A percentile compares a stretch with the other conserved stretches of the same genome.
Conservation (phyloP, 106 monocot genomes). For the Narthecium ossifragum region DNA sequence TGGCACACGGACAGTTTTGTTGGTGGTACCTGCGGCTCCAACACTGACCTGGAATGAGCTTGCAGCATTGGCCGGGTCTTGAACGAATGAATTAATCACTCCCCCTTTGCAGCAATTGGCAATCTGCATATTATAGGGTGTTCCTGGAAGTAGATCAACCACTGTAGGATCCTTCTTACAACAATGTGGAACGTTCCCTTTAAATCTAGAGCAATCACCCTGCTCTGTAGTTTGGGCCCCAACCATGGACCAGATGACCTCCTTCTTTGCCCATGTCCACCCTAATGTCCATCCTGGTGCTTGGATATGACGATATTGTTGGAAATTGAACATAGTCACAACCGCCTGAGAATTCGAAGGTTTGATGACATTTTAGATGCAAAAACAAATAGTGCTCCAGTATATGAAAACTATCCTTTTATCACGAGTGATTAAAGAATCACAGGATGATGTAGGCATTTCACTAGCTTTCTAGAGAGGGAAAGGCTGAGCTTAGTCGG, state of each 20-base stretch:
- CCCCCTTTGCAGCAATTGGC: constrained; percentile 91
- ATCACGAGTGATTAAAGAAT: too few relatives aligned
- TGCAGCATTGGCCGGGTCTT: constrained; percentile 56
- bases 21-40: constrained; percentile 55
- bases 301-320: constrained; percentile 89
- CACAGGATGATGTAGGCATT: too few relatives aligned
- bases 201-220: constrained; percentile 76
- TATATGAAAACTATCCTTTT: too few relatives aligned
- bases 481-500: too few relatives aligned
- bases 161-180: constrained; percentile 53
- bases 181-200: constrained; percentile 62
- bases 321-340: constrained; percentile 82
- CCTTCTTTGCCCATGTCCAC: constrained; percentile 82
- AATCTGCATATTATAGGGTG: constrained; percentile 89
- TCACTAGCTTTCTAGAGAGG: too few relatives aligned
- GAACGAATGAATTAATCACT: constrained; percentile 53
- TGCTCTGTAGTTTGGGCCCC: constrained; percentile 73
- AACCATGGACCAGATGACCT: constrained; percentile 72
- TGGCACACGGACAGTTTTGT: constrained; percentile 57
- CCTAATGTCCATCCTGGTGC: constrained; percentile 74
- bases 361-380: too few relatives aligned
- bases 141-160: constrained; percentile 71
- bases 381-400: too few relatives aligned
- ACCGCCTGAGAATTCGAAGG: constrained; percentile 43
- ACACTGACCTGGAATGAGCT: constrained; percentile 71